These are phyloP conservation scores for Penicillium bovifimosum DNA, from an alignment of 495 filamentous ascomycete genomes.

Conservation along the genomic window DNA sequence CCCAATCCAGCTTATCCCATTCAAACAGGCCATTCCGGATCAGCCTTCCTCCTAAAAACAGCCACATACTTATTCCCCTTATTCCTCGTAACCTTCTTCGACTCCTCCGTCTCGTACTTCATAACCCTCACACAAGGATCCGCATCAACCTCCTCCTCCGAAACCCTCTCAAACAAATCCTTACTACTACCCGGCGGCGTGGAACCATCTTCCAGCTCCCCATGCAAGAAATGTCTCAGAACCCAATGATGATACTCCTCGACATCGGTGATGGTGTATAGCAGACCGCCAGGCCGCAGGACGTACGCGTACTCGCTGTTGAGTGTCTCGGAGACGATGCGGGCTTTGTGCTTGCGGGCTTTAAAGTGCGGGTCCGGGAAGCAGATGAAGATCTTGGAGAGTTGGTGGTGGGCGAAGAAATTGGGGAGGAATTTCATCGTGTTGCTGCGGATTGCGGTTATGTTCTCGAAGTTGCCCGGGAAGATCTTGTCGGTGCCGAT, in stretches of 20 bases:
- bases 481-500: constrained; percentile 21
- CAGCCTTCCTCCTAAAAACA: constrained; percentile 71
- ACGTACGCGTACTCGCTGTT: constrained; percentile 92
- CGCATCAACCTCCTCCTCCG: constrained; percentile 58
- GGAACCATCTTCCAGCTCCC: constrained; percentile 19
- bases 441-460: constrained; percentile 80
- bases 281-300: constrained; percentile 70
- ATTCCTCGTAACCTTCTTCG: constrained; percentile 93
- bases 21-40: constrained; percentile 63
- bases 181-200: constrained; percentile 43
- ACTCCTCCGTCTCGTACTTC: constrained; percentile 86
- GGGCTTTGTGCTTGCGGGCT: constrained; percentile 89
- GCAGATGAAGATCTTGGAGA: constrained; percentile 90
- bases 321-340: constrained; percentile 84
- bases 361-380: constrained; percentile 99
- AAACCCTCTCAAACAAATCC: constrained; percentile 48
- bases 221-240: constrained; percentile 66
- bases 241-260: constrained; percentile 93
- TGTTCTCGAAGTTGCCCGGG: constrained; percentile 67
- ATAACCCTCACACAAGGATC: constrained; percentile 80
- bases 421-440: constrained; percentile 98
- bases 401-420: constrained; percentile 72
- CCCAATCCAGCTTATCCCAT: background rate
- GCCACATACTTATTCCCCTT: constrained; percentile 83
- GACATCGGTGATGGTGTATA: constrained; percentile 97